A percentile compares a stretch with the other conserved stretches of the same genome.
These are phyloP conservation scores for Pythium apleroticum DNA, from an alignment of 352 stramenopile genomes.

Conservation along the genomic window DNA sequence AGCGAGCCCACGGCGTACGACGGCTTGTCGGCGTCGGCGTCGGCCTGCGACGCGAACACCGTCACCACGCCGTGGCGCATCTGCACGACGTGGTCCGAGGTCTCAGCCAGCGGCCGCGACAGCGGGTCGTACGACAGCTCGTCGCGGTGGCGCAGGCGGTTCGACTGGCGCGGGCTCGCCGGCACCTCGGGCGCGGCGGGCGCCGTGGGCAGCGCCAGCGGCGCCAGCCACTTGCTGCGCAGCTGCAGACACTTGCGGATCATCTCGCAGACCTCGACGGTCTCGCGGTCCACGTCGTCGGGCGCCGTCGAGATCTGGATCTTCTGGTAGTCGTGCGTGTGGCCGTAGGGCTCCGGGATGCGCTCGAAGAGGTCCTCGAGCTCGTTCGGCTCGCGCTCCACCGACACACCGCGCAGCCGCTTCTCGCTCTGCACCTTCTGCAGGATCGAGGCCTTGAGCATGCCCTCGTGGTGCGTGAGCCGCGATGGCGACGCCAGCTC, in stretches of 20 bases:
- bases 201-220: slow-evolving; percentile 37
- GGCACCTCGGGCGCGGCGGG: slow-evolving; percentile 22
- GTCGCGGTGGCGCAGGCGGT: slow-evolving; percentile 59
- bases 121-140: slow-evolving; percentile 77
- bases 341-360: slow-evolving; percentile 76
- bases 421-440: slow-evolving; percentile 77
- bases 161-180: slow-evolving; percentile 38
- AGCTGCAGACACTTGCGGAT: slow-evolving; percentile 76
- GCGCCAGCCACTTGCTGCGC: slow-evolving; percentile 69
- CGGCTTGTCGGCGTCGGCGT: slow-evolving; percentile 25
- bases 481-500: slow-evolving; percentile 16
- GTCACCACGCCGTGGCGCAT: slow-evolving; percentile 65
- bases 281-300: slow-evolving; percentile 73
- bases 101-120: slow-evolving; percentile 34
- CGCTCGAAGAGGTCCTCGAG: slow-evolving; percentile 72
- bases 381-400: slow-evolving; percentile 32
- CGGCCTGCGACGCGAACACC: slow-evolving; percentile 36
- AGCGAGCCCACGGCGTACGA: slow-evolving; percentile 44
- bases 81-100: slow-evolving; percentile 46
- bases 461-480: slow-evolving; percentile 54
- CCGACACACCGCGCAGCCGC: slow-evolving; percentile 56
- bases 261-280: slow-evolving; percentile 72
- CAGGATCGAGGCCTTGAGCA: slow-evolving; percentile 74
- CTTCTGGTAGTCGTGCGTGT: slow-evolving; percentile 68
- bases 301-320: slow-evolving; percentile 72